Percentiles rank a stretch among this genome's conserved stretches.
These are phyloP conservation scores for Pythium biforme DNA, from an alignment of 352 stramenopile species.

Conservation along the genomic window DNA sequence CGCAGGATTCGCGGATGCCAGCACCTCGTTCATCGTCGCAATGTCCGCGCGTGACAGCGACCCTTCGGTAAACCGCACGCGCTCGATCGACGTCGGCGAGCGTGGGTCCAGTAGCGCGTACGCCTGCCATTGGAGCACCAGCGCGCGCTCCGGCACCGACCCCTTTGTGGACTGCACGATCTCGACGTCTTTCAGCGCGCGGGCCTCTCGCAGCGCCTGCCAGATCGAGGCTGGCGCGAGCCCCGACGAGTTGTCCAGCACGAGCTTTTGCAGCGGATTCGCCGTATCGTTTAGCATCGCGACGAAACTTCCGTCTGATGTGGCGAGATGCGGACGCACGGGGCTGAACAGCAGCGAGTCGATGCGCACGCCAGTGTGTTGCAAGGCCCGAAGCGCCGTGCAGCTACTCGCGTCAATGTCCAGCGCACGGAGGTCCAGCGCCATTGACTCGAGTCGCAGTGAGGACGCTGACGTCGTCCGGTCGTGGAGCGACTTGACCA, in stretches of 20 bases:
- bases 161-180: slow-evolving; percentile 11
- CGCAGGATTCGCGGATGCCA: slow-evolving; percentile 2
- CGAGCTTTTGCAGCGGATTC: slow-evolving; percentile 10
- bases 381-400: not conserved
- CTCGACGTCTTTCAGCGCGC: slow-evolving; percentile 14
- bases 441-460: not conserved
- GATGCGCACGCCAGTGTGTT: slow-evolving; percentile 7
- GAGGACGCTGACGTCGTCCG: not conserved
- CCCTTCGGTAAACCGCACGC: slow-evolving; percentile 14
- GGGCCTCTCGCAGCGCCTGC: slow-evolving; percentile 9
- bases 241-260: slow-evolving; percentile 13
- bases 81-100: slow-evolving; percentile 18
- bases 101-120: slow-evolving; percentile 16
- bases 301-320: not conserved
- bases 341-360: slow-evolving; percentile 14
- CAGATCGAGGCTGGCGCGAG: slow-evolving; percentile 6
- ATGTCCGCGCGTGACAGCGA: slow-evolving; percentile 7
- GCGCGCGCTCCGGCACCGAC: not conserved
- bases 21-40: slow-evolving; percentile 7
- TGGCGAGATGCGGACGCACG: not conserved
- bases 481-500: not conserved
- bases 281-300: slow-evolving; percentile 8
- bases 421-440: slow-evolving; percentile 13
- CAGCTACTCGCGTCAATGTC: slow-evolving; percentile 4
- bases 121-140: slow-evolving; percentile 17